Percentiles rank a stretch among this genome's conserved stretches.
These are phyloP conservation scores for Phytopythium sindhum DNA, from an alignment of 352 stramenopile genomes.

Conservation along the genomic window DNA sequence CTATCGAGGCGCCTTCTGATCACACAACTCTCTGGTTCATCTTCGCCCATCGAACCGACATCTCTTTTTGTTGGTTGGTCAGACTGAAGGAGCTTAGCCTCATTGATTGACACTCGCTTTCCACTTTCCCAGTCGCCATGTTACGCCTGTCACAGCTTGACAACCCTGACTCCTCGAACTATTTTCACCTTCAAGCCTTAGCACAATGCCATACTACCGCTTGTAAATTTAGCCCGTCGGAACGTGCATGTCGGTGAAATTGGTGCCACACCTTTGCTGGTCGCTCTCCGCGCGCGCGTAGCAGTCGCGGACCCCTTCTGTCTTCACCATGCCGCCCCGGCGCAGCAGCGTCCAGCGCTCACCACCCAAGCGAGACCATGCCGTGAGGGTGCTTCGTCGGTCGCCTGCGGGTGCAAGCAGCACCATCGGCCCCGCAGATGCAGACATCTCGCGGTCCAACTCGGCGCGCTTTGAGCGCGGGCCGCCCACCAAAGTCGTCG, in stretches of 20 bases:
- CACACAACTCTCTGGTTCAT: too few relatives aligned
- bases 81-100: not conserved
- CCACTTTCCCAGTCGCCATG: not conserved
- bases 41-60: too few relatives aligned
- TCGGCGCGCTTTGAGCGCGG: not conserved
- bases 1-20: too few relatives aligned
- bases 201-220: too few relatives aligned
- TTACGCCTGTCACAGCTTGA: too few relatives aligned
- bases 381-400: not conserved
- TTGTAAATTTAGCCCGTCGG: too few relatives aligned
- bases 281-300: too few relatives aligned
- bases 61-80: too few relatives aligned
- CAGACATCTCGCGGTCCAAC: not conserved
- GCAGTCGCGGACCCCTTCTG: not conserved
- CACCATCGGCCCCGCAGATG: not conserved
- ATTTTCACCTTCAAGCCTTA: too few relatives aligned
- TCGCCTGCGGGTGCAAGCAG: not conserved
- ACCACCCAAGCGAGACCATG: not conserved
- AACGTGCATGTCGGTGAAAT: too few relatives aligned
- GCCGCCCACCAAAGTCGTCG: not conserved
- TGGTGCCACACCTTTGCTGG: too few relatives aligned
- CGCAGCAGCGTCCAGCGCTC: constrained; percentile 1
- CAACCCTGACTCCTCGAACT: too few relatives aligned
- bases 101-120: not conserved
- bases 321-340: not conserved